A percentile compares a stretch with the other conserved stretches of the same genome.
These are phyloP conservation scores for Halenospora varia DNA, from an alignment of 495 filamentous ascomycete genomes.

Conservation along the genomic window DNA sequence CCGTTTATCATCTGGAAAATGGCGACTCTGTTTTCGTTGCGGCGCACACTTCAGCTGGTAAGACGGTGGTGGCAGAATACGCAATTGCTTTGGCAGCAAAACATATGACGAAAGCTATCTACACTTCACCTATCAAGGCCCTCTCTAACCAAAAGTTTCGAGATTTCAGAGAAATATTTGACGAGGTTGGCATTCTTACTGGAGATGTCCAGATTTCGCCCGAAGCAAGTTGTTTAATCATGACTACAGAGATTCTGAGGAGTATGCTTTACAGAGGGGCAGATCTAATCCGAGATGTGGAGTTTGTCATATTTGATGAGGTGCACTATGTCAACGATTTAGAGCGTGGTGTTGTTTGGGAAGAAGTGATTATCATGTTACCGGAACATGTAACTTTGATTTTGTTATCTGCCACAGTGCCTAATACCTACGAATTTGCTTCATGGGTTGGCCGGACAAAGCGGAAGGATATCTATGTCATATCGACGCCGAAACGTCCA, in stretches of 20 bases:
- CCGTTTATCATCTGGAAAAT: slow-evolving; percentile 93
- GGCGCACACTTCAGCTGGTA: slow-evolving; percentile 97
- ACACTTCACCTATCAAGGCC: slow-evolving; percentile 98
- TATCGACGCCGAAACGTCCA: slow-evolving; percentile 92
- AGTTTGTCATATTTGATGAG: slow-evolving; percentile 98
- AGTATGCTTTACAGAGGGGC: slow-evolving; percentile 98
- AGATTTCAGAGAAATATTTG: slow-evolving; percentile 84
- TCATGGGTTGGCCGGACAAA: slow-evolving; percentile 98
- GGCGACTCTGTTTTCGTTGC: slow-evolving; percentile 98
- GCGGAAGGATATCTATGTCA: slow-evolving; percentile 98
- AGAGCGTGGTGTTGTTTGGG: slow-evolving; percentile 98
- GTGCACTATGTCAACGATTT: slow-evolving; percentile 98
- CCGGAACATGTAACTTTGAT: slow-evolving; percentile 95
- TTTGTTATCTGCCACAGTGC: slow-evolving; percentile 91
- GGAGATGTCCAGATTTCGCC: slow-evolving; percentile 98
- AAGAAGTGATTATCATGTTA: slow-evolving; percentile 99
- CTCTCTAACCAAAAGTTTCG: slow-evolving; percentile 98
- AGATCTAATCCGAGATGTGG: slow-evolving; percentile 93
- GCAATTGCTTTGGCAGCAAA: slow-evolving; percentile 92
- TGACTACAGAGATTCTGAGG: slow-evolving; percentile 96
- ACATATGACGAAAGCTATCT: slow-evolving; percentile 99
- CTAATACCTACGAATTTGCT: slow-evolving; percentile 95
- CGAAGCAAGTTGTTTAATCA: slow-evolving; percentile 96
- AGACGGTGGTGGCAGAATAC: slow-evolving; percentile 98
- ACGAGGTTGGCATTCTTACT: slow-evolving; percentile 94